Percentiles rank a stretch among this genome's conserved stretches.
Evolutionary conservation across 495 filamentous ascomycete genomes (phyloP).

Genomic region (Viridothelium virens): DNA sequence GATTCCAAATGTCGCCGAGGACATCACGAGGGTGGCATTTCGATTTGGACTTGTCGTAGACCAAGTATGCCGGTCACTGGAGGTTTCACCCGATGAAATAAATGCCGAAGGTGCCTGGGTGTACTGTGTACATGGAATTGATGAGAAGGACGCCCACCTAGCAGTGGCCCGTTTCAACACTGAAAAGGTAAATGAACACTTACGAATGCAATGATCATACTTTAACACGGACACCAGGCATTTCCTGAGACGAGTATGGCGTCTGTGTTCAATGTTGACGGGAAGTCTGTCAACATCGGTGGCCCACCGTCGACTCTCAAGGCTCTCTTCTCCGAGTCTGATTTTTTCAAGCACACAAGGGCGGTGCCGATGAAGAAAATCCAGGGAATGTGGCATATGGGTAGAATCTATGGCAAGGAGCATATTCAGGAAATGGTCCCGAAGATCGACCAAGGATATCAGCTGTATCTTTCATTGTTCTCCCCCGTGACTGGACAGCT

Average conservation of each 20-base stretch:
- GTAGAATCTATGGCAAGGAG: slow-evolving; percentile 34
- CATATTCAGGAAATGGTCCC: slow-evolving; percentile 30
- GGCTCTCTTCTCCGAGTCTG: slow-evolving; percentile 29
- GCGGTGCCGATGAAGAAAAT: slow-evolving; percentile 31
- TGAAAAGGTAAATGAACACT: neutral
- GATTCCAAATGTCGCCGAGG: slow-evolving; percentile 2
- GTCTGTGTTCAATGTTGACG: slow-evolving; percentile 36
- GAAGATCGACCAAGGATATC: slow-evolving; percentile 5
- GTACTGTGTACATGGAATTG: slow-evolving; percentile 34
- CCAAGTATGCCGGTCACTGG: slow-evolving; percentile 9
- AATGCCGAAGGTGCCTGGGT: slow-evolving; percentile 34
- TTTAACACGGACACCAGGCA: slow-evolving; percentile 22
- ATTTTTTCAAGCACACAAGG: slow-evolving; percentile 33
- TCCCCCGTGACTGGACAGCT: slow-evolving; percentile 19
- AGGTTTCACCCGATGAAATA: slow-evolving; percentile 7
- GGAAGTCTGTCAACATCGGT: slow-evolving; percentile 36
- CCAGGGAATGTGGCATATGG: slow-evolving; percentile 38
- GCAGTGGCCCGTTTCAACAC: slow-evolving; percentile 8
- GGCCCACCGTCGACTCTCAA: slow-evolving; percentile 40
- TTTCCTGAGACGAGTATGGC: slow-evolving; percentile 27
- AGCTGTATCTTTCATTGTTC: neutral
- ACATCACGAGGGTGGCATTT: neutral
- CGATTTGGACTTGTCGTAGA: slow-evolving; percentile 9
- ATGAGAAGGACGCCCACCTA: slow-evolving; percentile 30
- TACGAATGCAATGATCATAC: slow-evolving; percentile 29